phyloP scores from a whole-genome alignment of 179 eudicot genomes.

The Silene vulgaris region DNA sequence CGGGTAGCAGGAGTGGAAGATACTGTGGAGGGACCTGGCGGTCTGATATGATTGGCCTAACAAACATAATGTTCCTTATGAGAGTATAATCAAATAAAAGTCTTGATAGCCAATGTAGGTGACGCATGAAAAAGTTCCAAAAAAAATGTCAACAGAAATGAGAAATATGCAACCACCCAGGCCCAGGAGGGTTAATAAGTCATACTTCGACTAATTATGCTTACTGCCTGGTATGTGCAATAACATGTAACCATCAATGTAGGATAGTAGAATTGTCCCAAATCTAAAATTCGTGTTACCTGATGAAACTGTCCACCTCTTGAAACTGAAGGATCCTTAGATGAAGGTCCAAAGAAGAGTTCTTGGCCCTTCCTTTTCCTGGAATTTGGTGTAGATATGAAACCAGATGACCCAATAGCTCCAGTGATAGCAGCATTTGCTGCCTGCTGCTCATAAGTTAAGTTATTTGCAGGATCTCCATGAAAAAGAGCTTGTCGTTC shows the following conservation, averaged over 20 bases:
- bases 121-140: background rate
- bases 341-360: conserved; percentile 42
- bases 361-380: conserved; percentile 72
- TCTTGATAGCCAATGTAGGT: background rate
- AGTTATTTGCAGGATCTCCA: conserved; percentile 70
- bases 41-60: conserved; percentile 59
- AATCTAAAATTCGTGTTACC: conserved; percentile 37
- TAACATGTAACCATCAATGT: conserved; percentile 15
- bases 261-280: background rate
- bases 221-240: background rate
- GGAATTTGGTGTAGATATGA: conserved; percentile 54
- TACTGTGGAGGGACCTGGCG: conserved; percentile 47
- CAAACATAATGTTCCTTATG: conserved; percentile 10
- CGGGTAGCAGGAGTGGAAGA: conserved; percentile 50
- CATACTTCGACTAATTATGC: background rate
- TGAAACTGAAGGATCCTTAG: conserved; percentile 51
- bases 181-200: background rate
- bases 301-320: conserved; percentile 50
- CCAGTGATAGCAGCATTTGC: conserved; percentile 98
- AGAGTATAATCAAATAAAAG: background rate
- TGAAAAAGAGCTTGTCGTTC: conserved; percentile 84
- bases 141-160: background rate
- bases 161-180: background rate
- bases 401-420: conserved; percentile 88
- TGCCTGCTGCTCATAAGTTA: conserved; percentile 74